Base-by-base conservation (phyloP, 2,329 filamentous ascomycete genomes). In the Emericellopsis atlantica region DNA sequence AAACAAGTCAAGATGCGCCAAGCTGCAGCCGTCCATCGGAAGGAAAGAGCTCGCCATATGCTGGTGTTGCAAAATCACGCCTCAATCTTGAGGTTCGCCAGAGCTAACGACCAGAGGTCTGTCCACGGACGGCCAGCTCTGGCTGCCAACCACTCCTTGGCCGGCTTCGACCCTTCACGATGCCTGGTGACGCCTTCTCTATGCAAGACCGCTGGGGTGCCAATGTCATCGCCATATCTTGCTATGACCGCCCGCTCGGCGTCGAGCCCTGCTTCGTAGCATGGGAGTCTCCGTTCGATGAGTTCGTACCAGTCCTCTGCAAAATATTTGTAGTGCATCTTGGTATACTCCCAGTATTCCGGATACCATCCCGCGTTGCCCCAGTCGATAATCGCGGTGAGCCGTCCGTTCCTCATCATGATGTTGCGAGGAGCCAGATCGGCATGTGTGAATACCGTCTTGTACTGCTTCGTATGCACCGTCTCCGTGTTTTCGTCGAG, bases 341-440 rank as follows among this genome's bases (percentile, higher is more conserved):
- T 56, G 11, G 50, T 53, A 14, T 50, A 54, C 42, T 57, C 54
- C 55, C 52, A 58, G 43, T 57, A 56, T 40, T 57, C 54, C 2
- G 54, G 55, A 43, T 57, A 57, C 52, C 55, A 59, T 41, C 61
- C 60, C 4, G 60, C 44, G 46, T 54, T 54, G 5, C 32, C 55
- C 53, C 54, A 58, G 39, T 58, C 54, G 33, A 59, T 48, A n/a
- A 56, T 50, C 4, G 51, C 53, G 36, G 43, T 48, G 6, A 58
- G 44, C 15, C 47, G 52, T 9, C 51, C 50, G 7, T 41, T 23
- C 5, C 43, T 44, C 5, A 57, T 49, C 4, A 58, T 52, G 16
- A 57, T 54, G 36, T 57, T 57, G 31, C 49, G 45, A 15, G 49
- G 46, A 2, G 39, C 43, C 5, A 56, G 40, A 22, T 58, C 53